phyloP scores from a whole-genome alignment of 805 yeast species.

The Teunomyces panamensis region DNA sequence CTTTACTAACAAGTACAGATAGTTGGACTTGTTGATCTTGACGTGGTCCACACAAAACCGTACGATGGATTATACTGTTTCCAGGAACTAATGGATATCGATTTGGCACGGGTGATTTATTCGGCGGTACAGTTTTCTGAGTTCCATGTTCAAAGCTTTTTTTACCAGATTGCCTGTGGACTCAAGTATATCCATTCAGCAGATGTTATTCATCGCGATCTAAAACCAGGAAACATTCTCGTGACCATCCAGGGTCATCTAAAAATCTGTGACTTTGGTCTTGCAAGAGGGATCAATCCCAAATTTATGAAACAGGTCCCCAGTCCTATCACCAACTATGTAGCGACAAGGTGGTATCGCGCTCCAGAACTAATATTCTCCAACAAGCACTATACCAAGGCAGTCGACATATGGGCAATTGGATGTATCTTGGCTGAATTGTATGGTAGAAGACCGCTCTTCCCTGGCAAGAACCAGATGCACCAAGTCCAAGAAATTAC shows the following conservation, averaged over 20 bases:
- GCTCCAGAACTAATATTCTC: slow-evolving; percentile 86
- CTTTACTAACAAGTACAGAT: slow-evolving; percentile 40
- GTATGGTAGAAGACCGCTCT: slow-evolving; percentile 75
- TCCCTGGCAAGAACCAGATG: slow-evolving; percentile 68
- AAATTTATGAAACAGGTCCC: slow-evolving; percentile 27
- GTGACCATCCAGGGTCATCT: slow-evolving; percentile 70
- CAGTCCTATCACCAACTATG: slow-evolving; percentile 70
- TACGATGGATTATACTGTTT: slow-evolving; percentile 86
- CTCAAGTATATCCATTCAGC: slow-evolving; percentile 88
- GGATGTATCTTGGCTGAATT: slow-evolving; percentile 90
- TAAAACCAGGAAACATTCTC: slow-evolving; percentile 87
- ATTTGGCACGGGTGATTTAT: slow-evolving; percentile 76
- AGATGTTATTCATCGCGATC: slow-evolving; percentile 86
- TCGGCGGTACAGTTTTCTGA: slow-evolving; percentile 78
- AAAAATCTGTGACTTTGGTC: slow-evolving; percentile 91
- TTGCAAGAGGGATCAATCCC: slow-evolving; percentile 71
- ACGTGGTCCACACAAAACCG: slow-evolving; percentile 60
- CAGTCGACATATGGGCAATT: slow-evolving; percentile 88
- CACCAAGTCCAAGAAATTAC: slow-evolving; percentile 71
- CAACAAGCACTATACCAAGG: slow-evolving; percentile 54
- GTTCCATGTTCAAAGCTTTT: slow-evolving; percentile 70
- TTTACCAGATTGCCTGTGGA: slow-evolving; percentile 83
- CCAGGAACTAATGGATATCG: slow-evolving; percentile 82
- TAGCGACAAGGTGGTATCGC: slow-evolving; percentile 93
- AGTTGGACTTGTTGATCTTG: slow-evolving; percentile 69